These are phyloP conservation scores for Pelargonium myrrhifolium DNA, from an alignment of 441 rosid species.

Conservation along the genomic window DNA sequence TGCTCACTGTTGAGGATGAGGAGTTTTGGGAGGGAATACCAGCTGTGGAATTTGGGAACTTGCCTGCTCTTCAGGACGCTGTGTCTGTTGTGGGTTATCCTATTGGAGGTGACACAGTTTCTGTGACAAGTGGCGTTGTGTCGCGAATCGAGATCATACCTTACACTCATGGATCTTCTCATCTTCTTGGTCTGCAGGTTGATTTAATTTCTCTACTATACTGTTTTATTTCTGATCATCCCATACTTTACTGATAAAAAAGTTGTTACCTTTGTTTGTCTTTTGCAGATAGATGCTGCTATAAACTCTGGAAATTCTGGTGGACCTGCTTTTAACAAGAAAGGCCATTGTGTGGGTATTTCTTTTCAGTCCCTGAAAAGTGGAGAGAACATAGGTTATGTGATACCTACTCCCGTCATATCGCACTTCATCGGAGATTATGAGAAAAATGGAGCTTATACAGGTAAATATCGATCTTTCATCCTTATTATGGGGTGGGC, in stretches of 20 bases:
- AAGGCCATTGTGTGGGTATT: constrained; percentile 85
- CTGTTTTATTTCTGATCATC: neutral
- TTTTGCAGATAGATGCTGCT: constrained; percentile 82
- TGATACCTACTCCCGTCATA: constrained; percentile 91
- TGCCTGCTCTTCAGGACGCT: constrained; percentile 95
- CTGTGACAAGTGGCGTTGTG: constrained; percentile 94
- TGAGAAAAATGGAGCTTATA: constrained; percentile 74
- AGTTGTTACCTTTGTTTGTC: neutral
- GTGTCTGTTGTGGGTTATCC: constrained; percentile 97
- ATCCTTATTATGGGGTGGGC: neutral
- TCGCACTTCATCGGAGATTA: constrained; percentile 82
- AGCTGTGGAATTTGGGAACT: constrained; percentile 81
- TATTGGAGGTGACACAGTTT: constrained; percentile 90
- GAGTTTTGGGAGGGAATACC: constrained; percentile 86
- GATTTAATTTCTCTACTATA: neutral
- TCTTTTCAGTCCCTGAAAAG: constrained; percentile 93
- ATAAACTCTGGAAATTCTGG: no score
- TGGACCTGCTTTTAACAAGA: constrained; percentile 89
- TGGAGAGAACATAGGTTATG: constrained; percentile 88
- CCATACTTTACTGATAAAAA: neutral
- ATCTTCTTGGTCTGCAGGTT: constrained; percentile 88
- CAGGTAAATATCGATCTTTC: constrained; percentile 52
- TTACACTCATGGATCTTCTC: constrained; percentile 77
- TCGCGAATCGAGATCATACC: constrained; percentile 81
- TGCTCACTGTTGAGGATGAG: constrained; percentile 79